A percentile compares a stretch with the other conserved stretches of the same genome.
Evolutionary conservation across 768 basidiomycete genomes (phyloP).

Genomic region (Coprinellus micaceus): DNA sequence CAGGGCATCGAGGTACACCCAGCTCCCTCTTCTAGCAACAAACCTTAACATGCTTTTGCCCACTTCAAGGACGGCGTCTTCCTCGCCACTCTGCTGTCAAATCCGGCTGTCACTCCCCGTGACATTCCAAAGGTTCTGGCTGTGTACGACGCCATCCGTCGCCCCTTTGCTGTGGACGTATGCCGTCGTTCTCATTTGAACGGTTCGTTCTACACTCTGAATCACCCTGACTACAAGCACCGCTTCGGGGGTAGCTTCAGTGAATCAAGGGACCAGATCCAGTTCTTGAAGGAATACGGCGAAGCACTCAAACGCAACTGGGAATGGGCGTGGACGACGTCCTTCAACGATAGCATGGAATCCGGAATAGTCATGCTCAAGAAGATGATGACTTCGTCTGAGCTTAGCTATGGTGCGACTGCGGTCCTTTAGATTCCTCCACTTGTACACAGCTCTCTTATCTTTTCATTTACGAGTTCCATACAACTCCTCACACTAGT

Average conservation of each 20-base stretch:
- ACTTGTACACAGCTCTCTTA: too few species aligned
- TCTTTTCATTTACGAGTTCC: not conserved
- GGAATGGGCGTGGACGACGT: constrained; percentile 46
- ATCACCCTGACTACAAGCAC: constrained; percentile 27
- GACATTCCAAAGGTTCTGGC: constrained; percentile 25
- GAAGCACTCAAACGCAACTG: constrained; percentile 27
- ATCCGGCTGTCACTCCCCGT: constrained; percentile 28
- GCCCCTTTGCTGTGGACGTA: constrained; percentile 31
- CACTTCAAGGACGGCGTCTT: constrained; percentile 39
- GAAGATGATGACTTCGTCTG: constrained; percentile 6
- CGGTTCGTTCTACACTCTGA: constrained; percentile 31
- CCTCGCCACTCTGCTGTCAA: constrained; percentile 36
- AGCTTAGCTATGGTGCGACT: not conserved
- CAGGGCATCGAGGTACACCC: constrained; percentile 41
- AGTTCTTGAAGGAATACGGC: constrained; percentile 27
- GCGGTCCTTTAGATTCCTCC: constrained; percentile 1
- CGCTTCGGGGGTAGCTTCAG: constrained; percentile 16
- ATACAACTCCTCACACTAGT: too few species aligned
- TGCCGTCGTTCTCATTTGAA: constrained; percentile 25
- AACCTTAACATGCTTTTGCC: constrained; percentile 25
- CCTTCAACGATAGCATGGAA: constrained; percentile 15
- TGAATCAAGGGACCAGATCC: constrained; percentile 10
- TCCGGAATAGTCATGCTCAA: constrained; percentile 8
- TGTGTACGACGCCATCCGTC: constrained; percentile 36
- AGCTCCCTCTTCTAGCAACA: constrained; percentile 14